Evolutionary conservation across 805 yeast species (phyloP).

Genomic region (Wickerhamomyces xylosicus): DNA sequence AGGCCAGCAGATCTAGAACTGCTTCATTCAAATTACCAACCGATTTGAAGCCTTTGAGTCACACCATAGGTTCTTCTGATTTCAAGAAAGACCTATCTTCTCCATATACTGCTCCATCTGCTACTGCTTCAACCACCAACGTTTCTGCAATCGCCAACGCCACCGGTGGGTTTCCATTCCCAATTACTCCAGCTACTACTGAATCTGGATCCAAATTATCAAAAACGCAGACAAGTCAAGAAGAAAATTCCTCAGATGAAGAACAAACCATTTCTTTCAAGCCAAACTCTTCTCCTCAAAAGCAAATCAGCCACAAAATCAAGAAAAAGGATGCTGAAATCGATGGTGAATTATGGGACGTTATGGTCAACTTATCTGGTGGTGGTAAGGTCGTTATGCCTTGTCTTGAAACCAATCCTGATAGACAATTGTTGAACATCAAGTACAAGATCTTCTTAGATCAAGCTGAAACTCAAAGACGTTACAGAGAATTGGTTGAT

Average conservation of each 20-base stretch:
- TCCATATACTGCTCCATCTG: slow-evolving; percentile 73
- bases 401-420: slow-evolving; percentile 42
- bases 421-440: slow-evolving; percentile 58
- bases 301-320: slow-evolving; percentile 37
- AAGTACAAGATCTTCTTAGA: slow-evolving; percentile 84
- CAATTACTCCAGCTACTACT: slow-evolving; percentile 27
- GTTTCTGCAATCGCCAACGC: slow-evolving; percentile 23
- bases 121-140: slow-evolving; percentile 60
- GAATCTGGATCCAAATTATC: slow-evolving; percentile 15
- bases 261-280: slow-evolving; percentile 50
- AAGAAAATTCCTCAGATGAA: slow-evolving; percentile 34
- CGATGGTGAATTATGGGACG: slow-evolving; percentile 71
- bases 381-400: slow-evolving; percentile 77
- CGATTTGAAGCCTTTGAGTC: slow-evolving; percentile 16
- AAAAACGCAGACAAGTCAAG: slow-evolving; percentile 24
- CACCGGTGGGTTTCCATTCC: slow-evolving; percentile 25
- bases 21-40: slow-evolving; percentile 19
- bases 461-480: slow-evolving; percentile 73
- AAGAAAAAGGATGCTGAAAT: slow-evolving; percentile 10
- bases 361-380: slow-evolving; percentile 78
- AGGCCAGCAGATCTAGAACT: slow-evolving; percentile 10
- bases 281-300: slow-evolving; percentile 41
- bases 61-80: slow-evolving; percentile 2
- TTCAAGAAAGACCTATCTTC: slow-evolving; percentile 39
- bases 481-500: slow-evolving; percentile 64